Evolutionary conservation across 2,329 filamentous ascomycete genomes (phyloP), one percentile per base, ranked within the genome.

Genomic region (Neofusicoccum kwambonambiense): DNA sequence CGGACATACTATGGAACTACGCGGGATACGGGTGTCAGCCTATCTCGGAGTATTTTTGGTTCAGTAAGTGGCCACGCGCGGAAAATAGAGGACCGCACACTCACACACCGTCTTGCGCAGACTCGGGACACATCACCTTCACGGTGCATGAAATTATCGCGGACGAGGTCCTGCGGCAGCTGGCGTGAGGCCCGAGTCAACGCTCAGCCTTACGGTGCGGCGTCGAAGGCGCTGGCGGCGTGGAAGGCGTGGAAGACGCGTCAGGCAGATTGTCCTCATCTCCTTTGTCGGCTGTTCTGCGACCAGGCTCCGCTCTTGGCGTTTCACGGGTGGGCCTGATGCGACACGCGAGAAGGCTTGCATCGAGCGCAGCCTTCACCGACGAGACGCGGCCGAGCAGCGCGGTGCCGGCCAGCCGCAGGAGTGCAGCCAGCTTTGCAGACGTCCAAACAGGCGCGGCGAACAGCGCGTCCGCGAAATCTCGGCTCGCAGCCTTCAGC

Each of bases 1-100:
- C 79, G 2, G 80, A 82, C 73, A 78, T 83, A 42, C 69, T 71
- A 9, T 63, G 61, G 61, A 54, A 63, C 31, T 45, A 54, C 41
- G 61, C 61, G 13, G 61, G 19, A 22, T 63, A 63, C 27, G 61
- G 61, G 1, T 63, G 61, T 12, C 61, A 45, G 61, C 49, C 61
- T 15, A 63, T 63, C 27, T 35, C 49, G 49, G 34, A 63, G 49
- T 63, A 63, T 27, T 63, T 63, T 39, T 63, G 61, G 61, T 37
- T 63, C 61, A 63, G 61, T 63, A 60, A 60, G 56, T 60, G 11
- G 42, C 8, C 41, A 5, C 19, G 35, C 1, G 27, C 54, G n/a
- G 27, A 60, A 45, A 22, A 1, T 13, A 3, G 2, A 47, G 42
- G 41, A 19, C 31, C 54, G 8, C 15, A 13, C 4, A 13, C 58